Percentiles rank a stretch among this genome's conserved stretches.
These are phyloP conservation scores for Pichia paraexigua DNA, from an alignment of 805 yeast species.

Conservation along the genomic window DNA sequence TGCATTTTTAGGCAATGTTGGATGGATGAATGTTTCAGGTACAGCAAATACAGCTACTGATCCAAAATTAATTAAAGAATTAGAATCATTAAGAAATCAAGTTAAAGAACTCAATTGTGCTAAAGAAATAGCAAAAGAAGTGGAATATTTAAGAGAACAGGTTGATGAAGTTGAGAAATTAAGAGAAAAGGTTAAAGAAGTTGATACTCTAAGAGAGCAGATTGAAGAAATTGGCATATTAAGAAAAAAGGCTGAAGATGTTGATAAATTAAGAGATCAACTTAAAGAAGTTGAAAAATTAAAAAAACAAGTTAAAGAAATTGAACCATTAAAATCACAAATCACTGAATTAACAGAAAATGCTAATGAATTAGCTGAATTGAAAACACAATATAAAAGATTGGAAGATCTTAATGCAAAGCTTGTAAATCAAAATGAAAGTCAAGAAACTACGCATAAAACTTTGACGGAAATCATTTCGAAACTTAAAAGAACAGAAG, in stretches of 20 bases:
- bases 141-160: background rate
- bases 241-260: background rate
- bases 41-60: background rate
- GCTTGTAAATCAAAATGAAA: background rate
- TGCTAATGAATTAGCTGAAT: background rate
- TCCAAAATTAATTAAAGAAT: conserved; percentile 1
- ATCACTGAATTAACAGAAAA: background rate
- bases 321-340: background rate
- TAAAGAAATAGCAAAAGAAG: background rate
- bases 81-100: background rate
- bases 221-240: background rate
- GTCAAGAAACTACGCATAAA: background rate
- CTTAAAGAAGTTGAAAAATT: background rate
- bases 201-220: background rate
- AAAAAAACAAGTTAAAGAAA: background rate
- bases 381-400: background rate
- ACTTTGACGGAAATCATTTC: background rate
- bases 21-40: conserved; percentile 4
- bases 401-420: background rate
- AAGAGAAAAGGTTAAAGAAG: background rate
- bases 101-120: background rate
- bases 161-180: background rate
- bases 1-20: background rate
- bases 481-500: background rate
- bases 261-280: background rate